Base-by-base conservation (phyloP, 805 yeast species). In the Candida tibetensis region DNA sequence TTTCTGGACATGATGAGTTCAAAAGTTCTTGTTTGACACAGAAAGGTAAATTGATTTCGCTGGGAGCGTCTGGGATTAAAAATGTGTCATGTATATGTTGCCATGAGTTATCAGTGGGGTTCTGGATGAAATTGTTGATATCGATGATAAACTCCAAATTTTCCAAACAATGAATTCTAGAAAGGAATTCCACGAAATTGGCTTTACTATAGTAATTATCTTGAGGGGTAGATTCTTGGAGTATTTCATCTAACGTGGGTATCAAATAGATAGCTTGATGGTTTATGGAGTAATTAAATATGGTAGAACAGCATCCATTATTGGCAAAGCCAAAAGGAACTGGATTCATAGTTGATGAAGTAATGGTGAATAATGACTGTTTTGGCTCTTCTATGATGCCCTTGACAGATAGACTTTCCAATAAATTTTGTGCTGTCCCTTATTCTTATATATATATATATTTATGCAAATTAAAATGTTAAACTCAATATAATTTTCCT, bases 41-140 rank as follows among this genome's bases (percentile, higher is more conserved):
- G 32, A 48, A 51, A 1, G 71, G 66, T 4, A 66, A 37, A 34
- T 66, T 66, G 39, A 66, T 52, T 38, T 66, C 71, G 39, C 57
- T 60, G 10, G 45, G 40, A 2, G 65, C 52, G 26, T 62, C 58
- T 4, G 51, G 49, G n/a, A 49, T 39, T 12, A 66, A 39, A 44
- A 57, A 66, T 21, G 40, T 45, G 26, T 46, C 41, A 39, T 57
- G 52, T 15, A 66, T 57, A 10, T 34, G 32, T 14, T 44, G 32
- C 72, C 72, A 66, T 28, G 42, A 44, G 4, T 32, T 36, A 32
- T 29, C 31, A 33, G 38, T 48, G 40, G 37, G 49, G 38, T 18
- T 19, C 14, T n/a, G 19, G 17, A 53, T 38, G 30, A 48, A 51
- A 4, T 34, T 29, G 39, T 57, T 55, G 15, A 59, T 39, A 30